Evolutionary conservation across 768 basidiomycete species (phyloP).

Genomic region (Cystobasidium tubakii): DNA sequence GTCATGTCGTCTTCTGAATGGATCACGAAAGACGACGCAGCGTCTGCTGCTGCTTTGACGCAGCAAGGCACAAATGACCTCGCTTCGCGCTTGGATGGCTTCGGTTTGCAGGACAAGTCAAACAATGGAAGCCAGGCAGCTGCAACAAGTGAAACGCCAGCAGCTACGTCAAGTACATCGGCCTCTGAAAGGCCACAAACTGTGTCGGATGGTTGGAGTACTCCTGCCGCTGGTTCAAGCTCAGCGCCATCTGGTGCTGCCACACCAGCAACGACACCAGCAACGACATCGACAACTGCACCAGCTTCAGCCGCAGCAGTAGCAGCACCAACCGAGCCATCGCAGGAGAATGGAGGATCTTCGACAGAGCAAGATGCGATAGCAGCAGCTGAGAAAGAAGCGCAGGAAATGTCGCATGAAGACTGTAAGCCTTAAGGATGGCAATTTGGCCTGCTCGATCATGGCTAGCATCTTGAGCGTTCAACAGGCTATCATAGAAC

Average conservation of each 20-base stretch:
- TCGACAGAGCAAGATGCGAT: background rate
- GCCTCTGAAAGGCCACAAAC: background rate
- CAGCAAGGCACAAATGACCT: slow-evolving; percentile 19
- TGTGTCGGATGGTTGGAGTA: background rate
- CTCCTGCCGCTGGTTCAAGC: background rate
- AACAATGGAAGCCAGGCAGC: slow-evolving; percentile 1
- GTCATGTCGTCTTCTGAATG: background rate
- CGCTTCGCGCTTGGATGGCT: slow-evolving; percentile 22
- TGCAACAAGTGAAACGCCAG: background rate
- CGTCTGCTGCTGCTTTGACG: background rate
- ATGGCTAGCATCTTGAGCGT: background rate
- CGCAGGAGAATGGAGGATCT: background rate
- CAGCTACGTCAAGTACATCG: background rate
- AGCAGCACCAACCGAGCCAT: background rate
- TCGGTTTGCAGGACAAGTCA: slow-evolving; percentile 6
- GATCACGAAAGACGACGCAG: slow-evolving; percentile 4
- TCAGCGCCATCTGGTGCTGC: background rate
- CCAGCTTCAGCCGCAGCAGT: too few species aligned
- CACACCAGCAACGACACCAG: background rate
- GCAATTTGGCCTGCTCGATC: background rate
- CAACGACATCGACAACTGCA: too few species aligned
- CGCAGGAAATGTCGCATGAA: slow-evolving; percentile 15
- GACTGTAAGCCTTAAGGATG: background rate
- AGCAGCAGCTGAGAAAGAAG: slow-evolving; percentile 9
- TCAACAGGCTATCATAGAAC: too few species aligned